phyloP scores from a whole-genome alignment of 2,329 filamentous ascomycete species.

The Dothistroma pini region DNA sequence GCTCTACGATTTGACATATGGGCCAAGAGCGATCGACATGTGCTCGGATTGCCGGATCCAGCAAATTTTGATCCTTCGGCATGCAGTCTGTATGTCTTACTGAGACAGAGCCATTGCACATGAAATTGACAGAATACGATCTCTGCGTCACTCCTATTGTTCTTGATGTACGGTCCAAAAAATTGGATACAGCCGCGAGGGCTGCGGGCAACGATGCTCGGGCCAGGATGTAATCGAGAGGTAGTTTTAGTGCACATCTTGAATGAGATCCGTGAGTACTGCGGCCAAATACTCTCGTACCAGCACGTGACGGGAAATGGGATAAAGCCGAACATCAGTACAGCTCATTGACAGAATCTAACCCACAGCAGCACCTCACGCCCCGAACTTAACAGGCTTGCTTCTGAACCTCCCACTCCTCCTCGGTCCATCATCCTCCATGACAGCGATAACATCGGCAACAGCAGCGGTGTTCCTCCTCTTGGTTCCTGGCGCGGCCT shows the following conservation, averaged over 20 bases:
- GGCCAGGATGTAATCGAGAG: too few species aligned
- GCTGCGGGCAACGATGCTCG: too few species aligned
- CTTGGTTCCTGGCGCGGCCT: neutral
- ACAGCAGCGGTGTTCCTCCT: neutral
- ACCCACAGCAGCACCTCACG: conserved; percentile 22
- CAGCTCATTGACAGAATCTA: neutral
- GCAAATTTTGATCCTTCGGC: neutral
- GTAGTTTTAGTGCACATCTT: too few species aligned
- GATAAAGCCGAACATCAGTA: neutral
- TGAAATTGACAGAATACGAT: too few species aligned
- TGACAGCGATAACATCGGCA: neutral
- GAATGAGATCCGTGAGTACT: too few species aligned
- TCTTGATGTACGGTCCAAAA: too few species aligned
- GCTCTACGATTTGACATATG: neutral
- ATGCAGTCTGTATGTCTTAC: too few species aligned
- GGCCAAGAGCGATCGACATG: neutral
- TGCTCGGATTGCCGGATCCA: neutral
- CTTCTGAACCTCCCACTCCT: neutral
- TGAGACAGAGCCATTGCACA: too few species aligned
- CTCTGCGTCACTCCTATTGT: too few species aligned
- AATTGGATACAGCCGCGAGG: too few species aligned
- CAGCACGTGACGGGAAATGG: too few species aligned
- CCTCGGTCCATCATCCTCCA: neutral
- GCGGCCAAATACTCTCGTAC: too few species aligned
- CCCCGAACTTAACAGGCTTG: neutral